Conservation (phyloP, 306 rosid species). For the Trifolium subterraneum region DNA sequence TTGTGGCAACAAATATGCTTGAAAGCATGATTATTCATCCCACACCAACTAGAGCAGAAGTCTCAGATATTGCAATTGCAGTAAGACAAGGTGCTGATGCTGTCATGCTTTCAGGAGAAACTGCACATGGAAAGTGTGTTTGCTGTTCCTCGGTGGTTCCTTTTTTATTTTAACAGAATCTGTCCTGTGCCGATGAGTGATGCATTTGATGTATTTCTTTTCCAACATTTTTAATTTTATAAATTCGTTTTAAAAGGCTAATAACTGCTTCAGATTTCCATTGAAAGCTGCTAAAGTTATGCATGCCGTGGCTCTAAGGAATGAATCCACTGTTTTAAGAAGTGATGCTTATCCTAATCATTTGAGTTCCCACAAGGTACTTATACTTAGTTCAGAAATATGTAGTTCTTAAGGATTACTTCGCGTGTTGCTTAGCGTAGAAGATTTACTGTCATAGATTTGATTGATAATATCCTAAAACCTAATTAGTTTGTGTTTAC, state of each 20-base stretch:
- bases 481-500: slow-evolving; percentile 34
- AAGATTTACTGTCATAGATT: slow-evolving; percentile 20
- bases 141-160: slow-evolving; percentile 36
- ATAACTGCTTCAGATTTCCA: slow-evolving; percentile 70
- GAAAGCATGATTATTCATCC: slow-evolving; percentile 99
- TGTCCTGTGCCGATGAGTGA: slow-evolving; percentile 11
- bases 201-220: slow-evolving; percentile 23
- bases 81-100: slow-evolving; percentile 97
- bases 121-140: slow-evolving; percentile 98
- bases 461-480: slow-evolving; percentile 11
- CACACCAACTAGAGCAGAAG: slow-evolving; percentile 97
- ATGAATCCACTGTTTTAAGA: slow-evolving; percentile 65
- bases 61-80: slow-evolving; percentile 93
- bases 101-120: slow-evolving; percentile 99
- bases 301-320: slow-evolving; percentile 89
- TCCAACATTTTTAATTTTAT: slow-evolving; percentile 22
- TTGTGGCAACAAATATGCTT: slow-evolving; percentile 98
- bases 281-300: slow-evolving; percentile 94
- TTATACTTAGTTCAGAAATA: background rate
- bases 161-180: background rate
- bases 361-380: slow-evolving; percentile 57
- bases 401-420: slow-evolving; percentile 28
- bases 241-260: slow-evolving; percentile 35
- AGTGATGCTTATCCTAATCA: slow-evolving; percentile 55
- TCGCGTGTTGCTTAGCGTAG: slow-evolving; percentile 1